Percentiles rank a stretch among this genome's conserved stretches.
Conservation (phyloP, 306 rosid species). For the Canavalia gladiata region DNA sequence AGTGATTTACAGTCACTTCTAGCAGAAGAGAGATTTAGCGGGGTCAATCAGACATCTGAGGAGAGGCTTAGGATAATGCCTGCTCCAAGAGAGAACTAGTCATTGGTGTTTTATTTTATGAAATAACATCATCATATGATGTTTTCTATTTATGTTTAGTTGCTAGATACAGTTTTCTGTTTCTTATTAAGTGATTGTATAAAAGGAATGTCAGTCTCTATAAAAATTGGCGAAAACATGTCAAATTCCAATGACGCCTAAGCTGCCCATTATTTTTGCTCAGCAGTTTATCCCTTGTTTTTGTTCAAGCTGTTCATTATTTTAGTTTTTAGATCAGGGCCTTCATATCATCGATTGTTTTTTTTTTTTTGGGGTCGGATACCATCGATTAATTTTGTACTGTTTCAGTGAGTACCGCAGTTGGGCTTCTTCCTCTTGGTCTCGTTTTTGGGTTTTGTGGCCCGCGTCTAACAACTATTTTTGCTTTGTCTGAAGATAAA, state of each 20-base stretch:
- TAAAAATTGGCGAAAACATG: constrained; percentile 14
- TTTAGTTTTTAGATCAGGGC: neutral
- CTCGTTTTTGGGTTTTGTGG: neutral
- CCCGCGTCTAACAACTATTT: no score
- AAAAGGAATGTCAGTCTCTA: neutral
- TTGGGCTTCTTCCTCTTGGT: neutral
- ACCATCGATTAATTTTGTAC: neutral
- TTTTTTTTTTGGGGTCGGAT: no score
- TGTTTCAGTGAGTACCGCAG: neutral
- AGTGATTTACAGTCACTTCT: constrained; percentile 94
- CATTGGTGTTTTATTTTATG: neutral
- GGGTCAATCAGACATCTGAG: constrained; percentile 61
- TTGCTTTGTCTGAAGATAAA: neutral
- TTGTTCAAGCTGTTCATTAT: neutral
- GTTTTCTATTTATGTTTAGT: constrained; percentile 29
- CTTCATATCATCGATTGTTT: neutral
- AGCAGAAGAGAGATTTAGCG: constrained; percentile 77
- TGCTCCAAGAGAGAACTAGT: constrained; percentile 69
- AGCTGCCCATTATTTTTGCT: neutral
- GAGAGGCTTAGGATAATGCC: constrained; percentile 87
- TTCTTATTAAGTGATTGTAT: constrained; percentile 26
- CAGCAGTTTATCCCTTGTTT: neutral
- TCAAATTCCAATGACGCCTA: constrained; percentile 7
- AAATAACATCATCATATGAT: constrained; percentile 30
- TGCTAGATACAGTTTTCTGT: constrained; percentile 28